Percentiles rank a stretch among this genome's conserved stretches.
Conservation (phyloP, 768 basidiomycete species). For the Termitomyces sp. region DNA sequence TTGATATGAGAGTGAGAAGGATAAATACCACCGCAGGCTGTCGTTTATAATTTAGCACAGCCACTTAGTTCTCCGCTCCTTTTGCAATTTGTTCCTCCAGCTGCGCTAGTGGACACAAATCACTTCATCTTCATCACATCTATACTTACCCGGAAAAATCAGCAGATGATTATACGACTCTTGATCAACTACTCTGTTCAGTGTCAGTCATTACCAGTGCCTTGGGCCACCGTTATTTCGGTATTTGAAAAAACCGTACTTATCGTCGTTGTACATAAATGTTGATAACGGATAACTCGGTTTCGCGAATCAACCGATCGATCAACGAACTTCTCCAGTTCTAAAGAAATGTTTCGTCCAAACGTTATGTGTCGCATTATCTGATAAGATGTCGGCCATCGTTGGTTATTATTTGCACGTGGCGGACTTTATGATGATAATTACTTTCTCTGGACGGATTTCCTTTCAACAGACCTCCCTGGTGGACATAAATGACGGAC, state of each 20-base stretch:
- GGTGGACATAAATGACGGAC: conserved; percentile 41
- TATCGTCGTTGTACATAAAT: too few species aligned
- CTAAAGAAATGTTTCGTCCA: too few species aligned
- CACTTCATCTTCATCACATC: neutral
- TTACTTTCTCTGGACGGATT: neutral
- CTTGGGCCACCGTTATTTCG: too few species aligned
- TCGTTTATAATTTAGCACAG: conserved; percentile 15
- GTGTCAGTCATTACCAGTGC: conserved; percentile 17
- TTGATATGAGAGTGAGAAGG: neutral
- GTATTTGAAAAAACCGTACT: too few species aligned
- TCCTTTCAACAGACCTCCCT: conserved; percentile 5
- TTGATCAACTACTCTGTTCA: neutral
- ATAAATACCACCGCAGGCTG: neutral
- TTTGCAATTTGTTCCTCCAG: too few species aligned
- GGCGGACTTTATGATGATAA: neutral
- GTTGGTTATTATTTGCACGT: neutral
- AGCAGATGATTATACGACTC: neutral
- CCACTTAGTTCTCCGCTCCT: conserved; percentile 5
- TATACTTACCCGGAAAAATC: neutral
- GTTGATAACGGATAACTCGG: too few species aligned
- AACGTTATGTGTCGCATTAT: too few species aligned
- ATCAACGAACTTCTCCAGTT: too few species aligned
- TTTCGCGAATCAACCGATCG: too few species aligned
- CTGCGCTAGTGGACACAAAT: neutral
- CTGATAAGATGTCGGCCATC: neutral